A percentile compares a stretch with the other conserved stretches of the same genome.
Evolutionary conservation across 2,329 filamentous ascomycete species (phyloP).

Genomic region (Sclerotinia minor): DNA sequence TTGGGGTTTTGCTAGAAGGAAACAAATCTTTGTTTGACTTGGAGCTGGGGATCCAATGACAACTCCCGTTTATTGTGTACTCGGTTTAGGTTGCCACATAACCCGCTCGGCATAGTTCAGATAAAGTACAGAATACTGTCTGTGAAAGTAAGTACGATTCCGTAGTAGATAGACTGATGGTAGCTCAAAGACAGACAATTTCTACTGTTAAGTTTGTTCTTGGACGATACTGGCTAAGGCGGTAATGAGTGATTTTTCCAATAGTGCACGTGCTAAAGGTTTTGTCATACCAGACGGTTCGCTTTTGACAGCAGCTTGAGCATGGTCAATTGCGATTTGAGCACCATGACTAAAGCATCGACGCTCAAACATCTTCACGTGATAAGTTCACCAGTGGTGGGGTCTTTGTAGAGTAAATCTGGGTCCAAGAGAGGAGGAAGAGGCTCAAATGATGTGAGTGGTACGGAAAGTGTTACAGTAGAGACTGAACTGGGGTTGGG

Average conservation of each 20-base stretch:
- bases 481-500: background rate
- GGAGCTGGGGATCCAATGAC: background rate
- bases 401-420: background rate
- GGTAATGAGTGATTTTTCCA: background rate
- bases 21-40: background rate
- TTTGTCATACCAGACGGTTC: background rate
- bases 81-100: background rate
- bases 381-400: slow-evolving; percentile 4
- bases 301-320: background rate
- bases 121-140: background rate
- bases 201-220: background rate
- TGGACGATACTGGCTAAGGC: background rate
- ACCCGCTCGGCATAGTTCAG: background rate
- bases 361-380: slow-evolving; percentile 16
- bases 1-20: background rate
- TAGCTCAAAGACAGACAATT: no score
- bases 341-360: slow-evolving; percentile 11
- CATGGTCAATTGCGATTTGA: background rate
- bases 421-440: slow-evolving; percentile 6
- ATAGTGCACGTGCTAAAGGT: background rate
- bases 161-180: background rate
- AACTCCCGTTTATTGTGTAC: no score
- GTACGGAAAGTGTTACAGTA: background rate
- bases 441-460: background rate
- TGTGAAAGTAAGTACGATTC: no score